phyloP scores from a whole-genome alignment of 805 yeast species.

The Wickerhamiella kazuoi region DNA sequence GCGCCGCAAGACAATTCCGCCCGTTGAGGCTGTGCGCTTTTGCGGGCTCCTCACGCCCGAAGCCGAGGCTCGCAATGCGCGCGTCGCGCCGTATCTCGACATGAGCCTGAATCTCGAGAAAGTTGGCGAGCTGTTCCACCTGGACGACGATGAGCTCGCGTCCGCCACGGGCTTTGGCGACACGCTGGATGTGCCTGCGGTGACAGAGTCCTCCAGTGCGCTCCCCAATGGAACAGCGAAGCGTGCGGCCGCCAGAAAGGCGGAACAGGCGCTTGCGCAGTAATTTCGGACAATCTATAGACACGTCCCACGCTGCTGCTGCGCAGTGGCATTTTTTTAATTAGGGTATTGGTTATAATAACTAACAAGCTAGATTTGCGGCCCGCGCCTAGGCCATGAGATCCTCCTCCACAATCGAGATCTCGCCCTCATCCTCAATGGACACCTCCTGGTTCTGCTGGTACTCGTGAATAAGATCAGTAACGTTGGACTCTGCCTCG shows the following conservation, averaged over 20 bases:
- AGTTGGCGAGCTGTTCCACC: constrained; percentile 3
- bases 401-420: neutral
- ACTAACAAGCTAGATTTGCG: neutral
- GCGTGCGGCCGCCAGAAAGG: too few species aligned
- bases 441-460: constrained; percentile 83
- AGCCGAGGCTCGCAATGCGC: constrained; percentile 22
- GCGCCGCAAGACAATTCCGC: constrained; percentile 58
- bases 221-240: too few species aligned
- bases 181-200: neutral
- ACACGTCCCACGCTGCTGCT: too few species aligned
- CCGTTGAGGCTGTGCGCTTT: constrained; percentile 37
- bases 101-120: constrained; percentile 12
- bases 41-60: constrained; percentile 41
- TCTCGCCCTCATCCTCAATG: constrained; percentile 36
- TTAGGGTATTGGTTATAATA: neutral
- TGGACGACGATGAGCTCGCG: neutral
- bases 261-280: too few species aligned
- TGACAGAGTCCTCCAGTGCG: too few species aligned
- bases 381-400: neutral
- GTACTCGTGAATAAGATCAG: constrained; percentile 73
- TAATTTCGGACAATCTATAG: too few species aligned
- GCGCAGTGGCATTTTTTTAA: too few species aligned
- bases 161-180: neutral
- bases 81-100: constrained; percentile 8
- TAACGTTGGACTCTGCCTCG: constrained; percentile 85